These are phyloP conservation scores for Pestalotiopsis fici DNA, from an alignment of 2,329 filamentous ascomycete species.

Conservation along the genomic window DNA sequence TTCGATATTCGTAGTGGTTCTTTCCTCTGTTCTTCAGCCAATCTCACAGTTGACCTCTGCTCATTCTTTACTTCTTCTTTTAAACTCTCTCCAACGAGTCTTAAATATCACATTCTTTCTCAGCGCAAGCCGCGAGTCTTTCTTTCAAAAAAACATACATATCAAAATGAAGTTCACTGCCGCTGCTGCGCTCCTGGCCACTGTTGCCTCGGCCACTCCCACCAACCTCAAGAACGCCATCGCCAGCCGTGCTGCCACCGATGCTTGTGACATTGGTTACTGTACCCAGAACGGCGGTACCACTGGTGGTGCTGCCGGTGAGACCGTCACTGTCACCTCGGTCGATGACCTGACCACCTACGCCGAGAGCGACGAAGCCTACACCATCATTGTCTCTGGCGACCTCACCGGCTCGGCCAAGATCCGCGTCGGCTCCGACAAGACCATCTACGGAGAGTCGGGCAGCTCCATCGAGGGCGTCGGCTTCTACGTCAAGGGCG, in stretches of 20 bases:
- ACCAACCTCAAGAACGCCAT: constrained; percentile 18
- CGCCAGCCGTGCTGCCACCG: constrained; percentile 22
- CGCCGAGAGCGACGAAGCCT: constrained; percentile 43
- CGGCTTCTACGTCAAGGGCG: constrained; percentile 53
- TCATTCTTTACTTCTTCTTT: constrained; percentile 4
- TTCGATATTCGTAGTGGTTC: not conserved
- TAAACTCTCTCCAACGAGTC: not conserved
- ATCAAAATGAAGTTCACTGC: constrained; percentile 24
- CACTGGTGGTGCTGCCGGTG: constrained; percentile 55
- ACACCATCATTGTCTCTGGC: constrained; percentile 47
- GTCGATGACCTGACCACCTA: constrained; percentile 51
- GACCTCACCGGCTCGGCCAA: constrained; percentile 42
- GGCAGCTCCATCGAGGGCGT: constrained; percentile 44
- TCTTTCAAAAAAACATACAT: not conserved
- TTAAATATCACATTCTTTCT: not conserved
- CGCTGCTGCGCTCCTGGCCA: constrained; percentile 17
- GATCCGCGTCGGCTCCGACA: constrained; percentile 49
- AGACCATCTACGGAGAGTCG: constrained; percentile 47
- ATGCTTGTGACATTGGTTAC: constrained; percentile 21
- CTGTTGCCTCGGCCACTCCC: constrained; percentile 19
- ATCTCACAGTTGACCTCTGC: constrained; percentile 7
- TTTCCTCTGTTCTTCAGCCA: not conserved
- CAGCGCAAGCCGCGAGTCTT: constrained; percentile 8
- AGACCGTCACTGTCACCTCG: constrained; percentile 54
- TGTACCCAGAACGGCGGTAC: constrained; percentile 33